Percentiles rank a stretch among this genome's conserved stretches.
Evolutionary conservation across 1,139 yeast species (phyloP).

Genomic region (Zhuliangozyma parablackwelliae): DNA sequence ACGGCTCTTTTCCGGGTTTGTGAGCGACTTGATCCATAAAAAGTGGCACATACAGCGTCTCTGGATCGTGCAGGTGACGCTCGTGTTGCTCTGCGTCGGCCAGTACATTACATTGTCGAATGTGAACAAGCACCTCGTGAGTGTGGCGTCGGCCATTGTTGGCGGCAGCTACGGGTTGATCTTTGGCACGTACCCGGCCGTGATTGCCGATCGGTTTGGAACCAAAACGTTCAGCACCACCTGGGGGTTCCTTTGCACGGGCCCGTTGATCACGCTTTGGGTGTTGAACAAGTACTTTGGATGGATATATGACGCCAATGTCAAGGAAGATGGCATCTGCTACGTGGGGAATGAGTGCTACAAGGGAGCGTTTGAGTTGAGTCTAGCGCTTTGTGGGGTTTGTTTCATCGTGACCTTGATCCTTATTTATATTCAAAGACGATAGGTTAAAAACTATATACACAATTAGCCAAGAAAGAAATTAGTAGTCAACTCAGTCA

Average conservation of each 20-base stretch:
- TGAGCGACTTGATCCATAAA: conserved; percentile 36
- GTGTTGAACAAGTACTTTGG: conserved; percentile 40
- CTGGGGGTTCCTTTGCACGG: conserved; percentile 46
- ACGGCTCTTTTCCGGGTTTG: conserved; percentile 32
- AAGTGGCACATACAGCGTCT: conserved; percentile 31
- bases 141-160: conserved; percentile 29
- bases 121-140: conserved; percentile 21
- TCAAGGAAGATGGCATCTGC: conserved; percentile 30
- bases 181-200: conserved; percentile 45
- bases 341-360: conserved; percentile 36
- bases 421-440: conserved; percentile 24
- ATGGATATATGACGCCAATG: conserved; percentile 29
- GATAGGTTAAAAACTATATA: conserved; percentile 1
- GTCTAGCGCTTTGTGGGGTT: conserved; percentile 23
- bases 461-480: too few species aligned
- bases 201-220: conserved; percentile 43
- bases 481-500: conserved; percentile 21
- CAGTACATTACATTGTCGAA: conserved; percentile 28
- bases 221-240: conserved; percentile 38
- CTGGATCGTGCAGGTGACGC: conserved; percentile 34
- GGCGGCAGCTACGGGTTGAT: conserved; percentile 40
- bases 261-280: conserved; percentile 34
- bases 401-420: conserved; percentile 18
- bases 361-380: conserved; percentile 28
- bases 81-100: conserved; percentile 25